Conservation (phyloP, 305 asterid genomes). For the Fraxinus latifolia region DNA sequence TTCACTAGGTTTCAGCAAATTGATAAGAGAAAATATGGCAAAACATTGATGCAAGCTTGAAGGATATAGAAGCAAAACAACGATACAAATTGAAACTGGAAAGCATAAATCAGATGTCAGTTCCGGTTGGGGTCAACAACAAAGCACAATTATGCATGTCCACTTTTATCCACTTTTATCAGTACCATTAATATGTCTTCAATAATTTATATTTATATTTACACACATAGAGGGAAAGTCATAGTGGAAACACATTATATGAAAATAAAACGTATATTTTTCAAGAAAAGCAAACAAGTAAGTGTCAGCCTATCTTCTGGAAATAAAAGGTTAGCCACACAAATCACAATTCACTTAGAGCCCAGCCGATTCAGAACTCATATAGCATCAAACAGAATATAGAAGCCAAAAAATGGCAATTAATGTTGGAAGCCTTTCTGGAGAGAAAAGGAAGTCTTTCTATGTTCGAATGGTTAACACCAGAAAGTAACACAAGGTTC, state of each 20-base stretch:
- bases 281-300: not conserved
- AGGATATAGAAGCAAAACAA: constrained; percentile 6
- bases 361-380: constrained; percentile 2
- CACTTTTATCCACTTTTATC: not conserved
- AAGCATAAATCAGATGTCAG: not conserved
- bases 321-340: not conserved
- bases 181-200: not conserved
- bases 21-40: not conserved
- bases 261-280: not conserved
- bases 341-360: not conserved
- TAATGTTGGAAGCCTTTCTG: not conserved
- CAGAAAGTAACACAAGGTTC: constrained; percentile 10
- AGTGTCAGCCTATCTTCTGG: not conserved
- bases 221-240: constrained; percentile 12
- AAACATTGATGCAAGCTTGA: not conserved
- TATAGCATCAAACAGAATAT: not conserved
- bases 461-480: not conserved
- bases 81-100: not conserved
- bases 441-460: not conserved
- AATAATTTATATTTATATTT: not conserved
- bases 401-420: not conserved
- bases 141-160: not conserved
- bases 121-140: not conserved
- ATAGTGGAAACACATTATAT: not conserved
- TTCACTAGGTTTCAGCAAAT: not conserved